Conservation (phyloP, 2,329 filamentous ascomycete genomes). For the Cladophialophora exuberans region DNA sequence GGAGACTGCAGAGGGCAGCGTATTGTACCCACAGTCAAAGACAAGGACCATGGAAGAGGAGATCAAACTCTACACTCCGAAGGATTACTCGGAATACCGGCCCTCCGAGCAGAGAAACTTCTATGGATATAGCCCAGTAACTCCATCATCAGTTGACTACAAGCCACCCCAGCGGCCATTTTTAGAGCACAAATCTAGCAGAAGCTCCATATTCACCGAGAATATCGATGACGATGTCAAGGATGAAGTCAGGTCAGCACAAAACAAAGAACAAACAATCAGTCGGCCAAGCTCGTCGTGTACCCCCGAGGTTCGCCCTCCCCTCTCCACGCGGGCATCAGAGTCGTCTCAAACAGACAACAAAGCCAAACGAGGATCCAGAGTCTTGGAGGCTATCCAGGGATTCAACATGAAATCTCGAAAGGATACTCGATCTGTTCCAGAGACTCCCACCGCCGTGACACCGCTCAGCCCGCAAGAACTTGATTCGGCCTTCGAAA, state of each 20-base stretch:
- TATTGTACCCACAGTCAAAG: slow-evolving; percentile 50
- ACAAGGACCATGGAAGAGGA: slow-evolving; percentile 55
- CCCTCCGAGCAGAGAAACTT: slow-evolving; percentile 67
- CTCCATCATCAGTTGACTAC: slow-evolving; percentile 44
- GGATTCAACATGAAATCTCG: slow-evolving; percentile 30
- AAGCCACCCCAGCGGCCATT: slow-evolving; percentile 47
- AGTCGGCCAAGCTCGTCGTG: slow-evolving; percentile 22
- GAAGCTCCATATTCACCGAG: slow-evolving; percentile 37
- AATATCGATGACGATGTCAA: slow-evolving; percentile 35
- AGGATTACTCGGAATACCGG: slow-evolving; percentile 53
- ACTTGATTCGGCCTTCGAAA: slow-evolving; percentile 33
- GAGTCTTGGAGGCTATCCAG: slow-evolving; percentile 32
- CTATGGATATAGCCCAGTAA: slow-evolving; percentile 51
- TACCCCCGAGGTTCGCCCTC: slow-evolving; percentile 3
- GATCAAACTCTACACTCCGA: slow-evolving; percentile 62
- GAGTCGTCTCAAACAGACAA: slow-evolving; percentile 22
- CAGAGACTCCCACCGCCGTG: slow-evolving; percentile 1
- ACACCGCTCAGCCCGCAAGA: slow-evolving; percentile 31
- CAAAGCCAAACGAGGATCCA: slow-evolving; percentile 31
- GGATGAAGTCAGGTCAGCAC: slow-evolving; percentile 13
- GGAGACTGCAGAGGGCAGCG: slow-evolving; percentile 40
- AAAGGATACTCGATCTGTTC: slow-evolving; percentile 3
- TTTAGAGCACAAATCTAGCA: slow-evolving; percentile 34
- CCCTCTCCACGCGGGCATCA: slow-evolving; percentile 14
- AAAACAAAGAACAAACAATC: slow-evolving; percentile 24